Base-by-base conservation (phyloP, 257 asterid species). In the Cordia subcordata region DNA sequence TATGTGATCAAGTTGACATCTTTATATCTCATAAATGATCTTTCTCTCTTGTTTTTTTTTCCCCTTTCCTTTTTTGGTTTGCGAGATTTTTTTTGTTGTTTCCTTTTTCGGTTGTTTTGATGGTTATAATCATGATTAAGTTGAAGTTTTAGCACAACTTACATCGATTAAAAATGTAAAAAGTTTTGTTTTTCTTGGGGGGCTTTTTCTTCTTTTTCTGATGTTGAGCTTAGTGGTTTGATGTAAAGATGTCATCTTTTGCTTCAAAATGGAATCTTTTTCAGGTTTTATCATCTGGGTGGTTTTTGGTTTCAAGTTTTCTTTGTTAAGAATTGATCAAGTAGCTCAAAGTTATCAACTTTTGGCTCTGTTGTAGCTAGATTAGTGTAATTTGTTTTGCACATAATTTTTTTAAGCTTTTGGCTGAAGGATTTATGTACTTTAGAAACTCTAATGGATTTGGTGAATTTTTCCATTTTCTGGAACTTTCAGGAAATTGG, bases 381-480 rank as follows among this genome's bases (percentile, higher is more conserved):
- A 0, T 11, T 47, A 0, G 14, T 42, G 22, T 17, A 37, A 4
- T 27, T n/a, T 19, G 17, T 8, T 53, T 10, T 68, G n/a, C 21
- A 46, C 16, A 19, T 64, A 45, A n/a, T n/a, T n/a, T 27, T 32
- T 14, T 63, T 52, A 38, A 33, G 8, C 18, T 49, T 49, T 61
- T 57, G 55, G 11, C 35, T 39, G 10, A 47, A 32, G n/a, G 55
- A 4, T 42, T 54, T 4, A 23, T 20, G 27, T 27, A 8, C 10
- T 18, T 13, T 38, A 23, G 18, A n/a, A 55, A 59, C 23, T 67
- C n/a, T 57, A 53, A 45, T 47, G 61, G 78, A 77, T 73, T 68
- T 69, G 50, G 55, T n/a, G 27, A 38, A 39, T 46, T 58, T 68
- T 37, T 60, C 19, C n/a, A 39, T 52, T 51, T 66, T 46, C 6